These are phyloP conservation scores for Pseudogymnoascus pannorum DNA, from an alignment of 2,329 filamentous ascomycete genomes.

Conservation along the genomic window DNA sequence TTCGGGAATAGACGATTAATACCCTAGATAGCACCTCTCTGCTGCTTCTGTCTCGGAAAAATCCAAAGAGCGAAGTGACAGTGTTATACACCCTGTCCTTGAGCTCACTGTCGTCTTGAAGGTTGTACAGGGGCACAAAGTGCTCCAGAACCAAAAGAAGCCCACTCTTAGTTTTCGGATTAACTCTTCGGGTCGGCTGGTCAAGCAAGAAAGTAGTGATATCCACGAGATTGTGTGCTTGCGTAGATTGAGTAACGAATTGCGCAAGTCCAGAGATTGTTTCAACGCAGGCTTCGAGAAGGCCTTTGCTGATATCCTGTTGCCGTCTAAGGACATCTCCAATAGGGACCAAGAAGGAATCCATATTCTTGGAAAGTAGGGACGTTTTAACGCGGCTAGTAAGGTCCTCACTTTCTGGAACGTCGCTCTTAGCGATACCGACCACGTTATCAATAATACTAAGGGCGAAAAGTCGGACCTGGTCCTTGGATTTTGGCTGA, in stretches of 20 bases:
- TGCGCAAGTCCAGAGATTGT: slow-evolving; percentile 70
- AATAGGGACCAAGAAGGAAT: slow-evolving; percentile 59
- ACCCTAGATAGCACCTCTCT: slow-evolving; percentile 68
- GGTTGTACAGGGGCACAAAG: slow-evolving; percentile 62
- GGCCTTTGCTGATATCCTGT: slow-evolving; percentile 55
- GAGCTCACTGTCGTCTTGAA: slow-evolving; percentile 48
- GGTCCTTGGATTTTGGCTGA: slow-evolving; percentile 69
- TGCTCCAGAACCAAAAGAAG: slow-evolving; percentile 74
- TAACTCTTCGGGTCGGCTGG: slow-evolving; percentile 78
- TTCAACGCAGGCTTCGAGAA: slow-evolving; percentile 73
- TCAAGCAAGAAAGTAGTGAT: slow-evolving; percentile 75
- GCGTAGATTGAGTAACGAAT: slow-evolving; percentile 58
- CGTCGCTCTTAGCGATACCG: slow-evolving; percentile 48
- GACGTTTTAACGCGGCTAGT: slow-evolving; percentile 43
- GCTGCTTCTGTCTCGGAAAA: slow-evolving; percentile 76
- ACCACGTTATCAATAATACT: slow-evolving; percentile 66
- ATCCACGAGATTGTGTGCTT: slow-evolving; percentile 69
- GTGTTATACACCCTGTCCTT: slow-evolving; percentile 63
- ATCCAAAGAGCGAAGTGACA: slow-evolving; percentile 76
- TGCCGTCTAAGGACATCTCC: slow-evolving; percentile 56
- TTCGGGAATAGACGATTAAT: slow-evolving; percentile 60
- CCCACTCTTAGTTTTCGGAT: slow-evolving; percentile 72
- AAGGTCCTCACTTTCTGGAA: slow-evolving; percentile 40
- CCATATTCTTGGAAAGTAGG: slow-evolving; percentile 49
- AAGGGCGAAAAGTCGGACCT: slow-evolving; percentile 77